Percentiles rank a stretch among this genome's conserved stretches.
Evolutionary conservation across 2,329 filamentous ascomycete genomes (phyloP).

Genomic region (Remersonia thermophila): DNA sequence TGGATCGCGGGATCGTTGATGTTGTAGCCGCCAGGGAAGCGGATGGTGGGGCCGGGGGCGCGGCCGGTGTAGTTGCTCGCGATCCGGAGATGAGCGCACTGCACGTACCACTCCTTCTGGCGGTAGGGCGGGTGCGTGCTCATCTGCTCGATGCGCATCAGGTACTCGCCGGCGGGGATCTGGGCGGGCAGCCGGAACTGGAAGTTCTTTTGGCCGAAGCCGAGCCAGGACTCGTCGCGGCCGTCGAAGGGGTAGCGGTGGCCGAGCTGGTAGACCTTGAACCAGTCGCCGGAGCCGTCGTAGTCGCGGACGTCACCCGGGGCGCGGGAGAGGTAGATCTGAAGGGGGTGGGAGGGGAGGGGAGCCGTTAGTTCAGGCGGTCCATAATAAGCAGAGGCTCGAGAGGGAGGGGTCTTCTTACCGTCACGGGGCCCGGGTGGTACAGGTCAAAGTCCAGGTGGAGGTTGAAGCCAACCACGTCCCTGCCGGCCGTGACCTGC

Average conservation of each 20-base stretch:
- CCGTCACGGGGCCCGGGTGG: slow-evolving; percentile 13
- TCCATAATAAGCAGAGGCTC: too few relatives aligned
- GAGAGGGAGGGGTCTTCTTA: not conserved
- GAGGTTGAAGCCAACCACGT: slow-evolving; percentile 13
- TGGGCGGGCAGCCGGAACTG: slow-evolving; percentile 10
- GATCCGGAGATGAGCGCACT: slow-evolving; percentile 12
- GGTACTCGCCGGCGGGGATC: slow-evolving; percentile 11
- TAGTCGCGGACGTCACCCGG: slow-evolving; percentile 18
- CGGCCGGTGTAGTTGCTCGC: slow-evolving; percentile 10
- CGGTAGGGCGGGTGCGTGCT: slow-evolving; percentile 9
- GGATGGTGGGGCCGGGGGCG: slow-evolving; percentile 7
- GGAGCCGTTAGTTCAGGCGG: not conserved
- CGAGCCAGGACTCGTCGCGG: slow-evolving; percentile 10
- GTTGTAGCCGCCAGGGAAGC: slow-evolving; percentile 8
- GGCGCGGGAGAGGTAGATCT: slow-evolving; percentile 19
- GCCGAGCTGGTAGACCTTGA: slow-evolving; percentile 14
- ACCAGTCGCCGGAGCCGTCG: slow-evolving; percentile 20
- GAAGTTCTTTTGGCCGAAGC: slow-evolving; percentile 7
- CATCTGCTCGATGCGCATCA: slow-evolving; percentile 14
- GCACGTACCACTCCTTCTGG: slow-evolving; percentile 11
- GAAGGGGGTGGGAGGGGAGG: too few relatives aligned
- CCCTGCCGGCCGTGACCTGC: slow-evolving; percentile 15
- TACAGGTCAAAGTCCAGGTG: slow-evolving; percentile 8
- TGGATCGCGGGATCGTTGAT: slow-evolving; percentile 6
- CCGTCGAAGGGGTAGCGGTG: slow-evolving; percentile 9